Base-by-base conservation (phyloP, 2,329 filamentous ascomycete species). In the Epichloe festucae region DNA sequence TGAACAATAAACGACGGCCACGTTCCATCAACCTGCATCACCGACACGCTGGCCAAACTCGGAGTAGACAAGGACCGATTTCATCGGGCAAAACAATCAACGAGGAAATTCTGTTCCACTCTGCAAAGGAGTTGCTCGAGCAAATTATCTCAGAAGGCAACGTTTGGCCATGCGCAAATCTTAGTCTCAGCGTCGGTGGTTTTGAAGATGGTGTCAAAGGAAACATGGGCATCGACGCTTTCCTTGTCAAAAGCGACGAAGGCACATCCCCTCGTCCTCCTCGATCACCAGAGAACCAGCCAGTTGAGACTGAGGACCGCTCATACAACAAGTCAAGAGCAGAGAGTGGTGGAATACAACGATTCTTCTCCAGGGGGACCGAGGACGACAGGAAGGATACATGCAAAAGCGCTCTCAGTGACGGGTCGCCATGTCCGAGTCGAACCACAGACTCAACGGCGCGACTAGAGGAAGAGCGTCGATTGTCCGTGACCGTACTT, bases 151-250 rank as follows among this genome's bases (percentile, higher is more conserved):
- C 78, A 2, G 89, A 95, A 57, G 89, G 87, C 1, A 73, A 77
- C 49, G 83, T 87, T 15, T 97, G 89, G 89, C 93, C 93, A 6
- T 97, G 93, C 63, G 75, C 82, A n/a, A 93, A 95, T 62, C 73
- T 98, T 8, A 93, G 87, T 53, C 70, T 97, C 45, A 90, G 85
- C 56, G 88, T 97, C 23, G 84, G 82, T n/a, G 90, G 89, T 0
- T 96, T 97, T 57, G 90, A 97, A 65, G 89, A 96, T 57, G 87
- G 88, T 2, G 73, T 91, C 53, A 81, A 77, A 41, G 85, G 87
- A 5, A 97, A 95, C 62, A 84, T 83, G 73, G 87, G 85, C 36
- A 97, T 98, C 58, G 84, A 85, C 44, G 76, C 79, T 1, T 97
- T 96, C 62, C 73, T 98, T n/a, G 73, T 95, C 27, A 84, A 84